Evolutionary conservation across 1,284 basidiomycete species (phyloP).

Genomic region (Rhizoctonia solani): DNA sequence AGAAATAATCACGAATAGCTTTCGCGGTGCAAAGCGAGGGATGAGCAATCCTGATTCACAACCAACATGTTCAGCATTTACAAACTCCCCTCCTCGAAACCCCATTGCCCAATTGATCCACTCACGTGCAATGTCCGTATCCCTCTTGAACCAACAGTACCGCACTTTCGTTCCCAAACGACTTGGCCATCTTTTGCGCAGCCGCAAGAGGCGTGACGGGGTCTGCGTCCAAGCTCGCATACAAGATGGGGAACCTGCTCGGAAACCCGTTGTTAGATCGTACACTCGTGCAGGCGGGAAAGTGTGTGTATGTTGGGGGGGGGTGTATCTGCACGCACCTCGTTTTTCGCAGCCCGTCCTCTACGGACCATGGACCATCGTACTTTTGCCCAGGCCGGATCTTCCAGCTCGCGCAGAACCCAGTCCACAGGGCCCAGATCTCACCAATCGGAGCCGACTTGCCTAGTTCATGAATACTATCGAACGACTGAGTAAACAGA

Average conservation of each 20-base stretch:
- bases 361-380: slow-evolving; percentile 38
- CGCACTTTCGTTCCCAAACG: slow-evolving; percentile 39
- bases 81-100: too few relatives aligned
- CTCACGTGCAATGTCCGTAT: slow-evolving; percentile 29
- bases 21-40: slow-evolving; percentile 41
- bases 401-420: slow-evolving; percentile 36
- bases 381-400: slow-evolving; percentile 40
- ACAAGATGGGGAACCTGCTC: slow-evolving; percentile 39
- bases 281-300: too few relatives aligned
- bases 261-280: background rate
- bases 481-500: background rate
- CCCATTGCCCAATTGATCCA: too few relatives aligned
- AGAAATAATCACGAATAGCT: slow-evolving; percentile 38
- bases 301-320: too few relatives aligned
- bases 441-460: slow-evolving; percentile 38
- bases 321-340: background rate
- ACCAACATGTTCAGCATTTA: slow-evolving; percentile 36
- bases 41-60: slow-evolving; percentile 41
- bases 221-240: slow-evolving; percentile 40
- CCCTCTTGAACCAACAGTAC: slow-evolving; percentile 40
- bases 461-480: slow-evolving; percentile 40
- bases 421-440: slow-evolving; percentile 38
- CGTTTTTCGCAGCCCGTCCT: slow-evolving; percentile 39
- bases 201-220: slow-evolving; percentile 41
- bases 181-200: slow-evolving; percentile 38